Base-by-base conservation (phyloP, 306 rosid genomes). In the Cicer yamashitae region DNA sequence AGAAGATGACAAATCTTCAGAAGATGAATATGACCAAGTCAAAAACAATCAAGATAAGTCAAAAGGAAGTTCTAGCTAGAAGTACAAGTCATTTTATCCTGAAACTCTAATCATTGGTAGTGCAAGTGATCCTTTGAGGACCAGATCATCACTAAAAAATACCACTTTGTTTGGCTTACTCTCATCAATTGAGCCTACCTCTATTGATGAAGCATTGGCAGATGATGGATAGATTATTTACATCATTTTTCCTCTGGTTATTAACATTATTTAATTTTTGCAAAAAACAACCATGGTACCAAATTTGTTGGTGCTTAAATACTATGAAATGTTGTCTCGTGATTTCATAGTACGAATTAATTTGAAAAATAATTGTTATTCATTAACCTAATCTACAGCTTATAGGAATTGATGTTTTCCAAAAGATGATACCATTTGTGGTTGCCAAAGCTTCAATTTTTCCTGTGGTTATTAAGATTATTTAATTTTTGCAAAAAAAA, bases 361-460 rank as follows among this genome's bases (percentile, higher is more conserved):
- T 59, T 34, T 48, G 50, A n/a, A 41, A 20, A 38, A 17, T 17
- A 13, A 5, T 1, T 44, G 6, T 10, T 51, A 61, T 57, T 73
- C 44, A 25, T 25, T 46, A 46, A 38, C 38, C 22, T 50, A 34
- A 72, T 73, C 0, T 17, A 17, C 18, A 17, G 44, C 61, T 65
- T 70, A 4, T 11, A 38, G 8, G 57, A 71, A 71, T 65, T 50
- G 47, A 56, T 72, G 39, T 58, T 46, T 65, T 6, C 34, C 47
- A 48, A 66, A 72, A 30, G n/a, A 67, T 7, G 34, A 58, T 71
- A 43, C 38, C 48, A 47, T 62, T 66, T 44, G 20, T 9, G 47
- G 79, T 53, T 81, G 79, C 65, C 39, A 58, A 52, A 51, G 25
- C 47, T 15, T 6, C 59, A 51, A 66, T 37, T 54, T 48, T 50